Conservation (phyloP, 495 filamentous ascomycete species). For the Schizothecium vesticola region DNA sequence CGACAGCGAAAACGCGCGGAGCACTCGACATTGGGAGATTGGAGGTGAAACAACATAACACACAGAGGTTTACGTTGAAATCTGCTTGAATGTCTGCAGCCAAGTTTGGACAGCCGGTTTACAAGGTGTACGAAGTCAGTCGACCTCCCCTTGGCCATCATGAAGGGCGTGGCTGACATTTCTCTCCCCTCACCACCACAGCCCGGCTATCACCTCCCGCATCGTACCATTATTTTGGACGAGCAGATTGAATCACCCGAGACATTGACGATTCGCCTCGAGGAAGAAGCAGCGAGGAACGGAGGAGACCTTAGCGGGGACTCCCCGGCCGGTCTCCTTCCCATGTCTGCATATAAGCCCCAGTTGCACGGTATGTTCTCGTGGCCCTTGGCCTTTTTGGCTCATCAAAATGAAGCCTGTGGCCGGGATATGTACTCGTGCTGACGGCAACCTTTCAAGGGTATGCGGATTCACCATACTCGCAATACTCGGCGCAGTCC, state of each 20-base stretch:
- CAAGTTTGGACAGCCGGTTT: constrained; percentile 44
- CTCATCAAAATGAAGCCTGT: too few species aligned
- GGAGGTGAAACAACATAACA: neutral
- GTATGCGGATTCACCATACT: constrained; percentile 46
- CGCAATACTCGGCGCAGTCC: constrained; percentile 38
- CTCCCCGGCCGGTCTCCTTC: constrained; percentile 48
- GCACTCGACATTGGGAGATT: neutral
- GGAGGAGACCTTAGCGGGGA: constrained; percentile 45
- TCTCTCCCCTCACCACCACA: constrained; percentile 11
- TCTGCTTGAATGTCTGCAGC: constrained; percentile 47
- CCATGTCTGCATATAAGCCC: constrained; percentile 44
- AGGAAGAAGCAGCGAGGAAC: constrained; percentile 44
- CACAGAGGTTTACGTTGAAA: constrained; percentile 14
- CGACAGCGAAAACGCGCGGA: neutral
- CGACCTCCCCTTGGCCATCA: neutral
- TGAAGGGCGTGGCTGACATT: neutral
- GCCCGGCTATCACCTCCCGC: constrained; percentile 41
- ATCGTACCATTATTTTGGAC: constrained; percentile 47
- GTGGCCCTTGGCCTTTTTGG: neutral
- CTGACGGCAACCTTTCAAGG: constrained; percentile 27
- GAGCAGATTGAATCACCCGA: constrained; percentile 46
- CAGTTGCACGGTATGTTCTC: constrained; percentile 44
- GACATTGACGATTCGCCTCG: constrained; percentile 43
- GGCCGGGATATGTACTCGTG: too few species aligned
- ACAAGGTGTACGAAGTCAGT: constrained; percentile 50